These are phyloP conservation scores for Pythium biforme DNA, from an alignment of 352 stramenopile species.

Conservation along the genomic window DNA sequence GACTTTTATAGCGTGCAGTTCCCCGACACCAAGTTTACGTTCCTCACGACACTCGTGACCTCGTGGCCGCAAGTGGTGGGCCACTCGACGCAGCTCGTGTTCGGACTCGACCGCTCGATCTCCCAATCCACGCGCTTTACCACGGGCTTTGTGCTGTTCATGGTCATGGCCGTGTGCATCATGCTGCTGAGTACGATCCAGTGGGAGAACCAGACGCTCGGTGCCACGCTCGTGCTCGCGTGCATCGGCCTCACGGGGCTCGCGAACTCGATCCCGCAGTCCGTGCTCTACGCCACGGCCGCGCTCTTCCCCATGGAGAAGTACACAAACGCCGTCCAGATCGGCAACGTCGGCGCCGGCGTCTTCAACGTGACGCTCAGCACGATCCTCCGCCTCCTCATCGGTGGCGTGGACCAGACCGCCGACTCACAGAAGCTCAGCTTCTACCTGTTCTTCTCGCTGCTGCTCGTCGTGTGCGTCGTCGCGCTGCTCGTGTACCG, in stretches of 20 bases:
- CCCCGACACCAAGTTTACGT: slow-evolving; percentile 57
- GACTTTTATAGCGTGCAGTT: slow-evolving; percentile 61
- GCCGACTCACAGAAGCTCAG: slow-evolving; percentile 31
- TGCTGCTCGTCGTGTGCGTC: slow-evolving; percentile 56
- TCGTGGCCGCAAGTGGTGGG: slow-evolving; percentile 62
- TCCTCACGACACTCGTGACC: slow-evolving; percentile 59
- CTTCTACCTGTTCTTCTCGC: slow-evolving; percentile 66
- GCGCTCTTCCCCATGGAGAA: slow-evolving; percentile 57
- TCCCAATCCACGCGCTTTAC: slow-evolving; percentile 39
- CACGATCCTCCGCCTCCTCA: slow-evolving; percentile 45
- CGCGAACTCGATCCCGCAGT: slow-evolving; percentile 56
- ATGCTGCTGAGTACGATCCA: slow-evolving; percentile 57
- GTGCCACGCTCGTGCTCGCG: slow-evolving; percentile 51
- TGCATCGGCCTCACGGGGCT: slow-evolving; percentile 54
- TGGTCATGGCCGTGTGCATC: slow-evolving; percentile 55
- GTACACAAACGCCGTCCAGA: slow-evolving; percentile 66
- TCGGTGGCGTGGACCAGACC: slow-evolving; percentile 44
- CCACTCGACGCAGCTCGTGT: slow-evolving; percentile 52
- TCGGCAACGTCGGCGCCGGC: slow-evolving; percentile 52
- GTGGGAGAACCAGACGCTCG: slow-evolving; percentile 49
- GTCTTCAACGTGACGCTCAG: slow-evolving; percentile 57
- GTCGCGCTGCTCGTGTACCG: slow-evolving; percentile 44
- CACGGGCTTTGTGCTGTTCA: slow-evolving; percentile 54
- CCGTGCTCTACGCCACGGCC: slow-evolving; percentile 60
- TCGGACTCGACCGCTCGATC: slow-evolving; percentile 56